Conservation (phyloP, 148 eudicot species). For the Rhododendron henanense region DNA sequence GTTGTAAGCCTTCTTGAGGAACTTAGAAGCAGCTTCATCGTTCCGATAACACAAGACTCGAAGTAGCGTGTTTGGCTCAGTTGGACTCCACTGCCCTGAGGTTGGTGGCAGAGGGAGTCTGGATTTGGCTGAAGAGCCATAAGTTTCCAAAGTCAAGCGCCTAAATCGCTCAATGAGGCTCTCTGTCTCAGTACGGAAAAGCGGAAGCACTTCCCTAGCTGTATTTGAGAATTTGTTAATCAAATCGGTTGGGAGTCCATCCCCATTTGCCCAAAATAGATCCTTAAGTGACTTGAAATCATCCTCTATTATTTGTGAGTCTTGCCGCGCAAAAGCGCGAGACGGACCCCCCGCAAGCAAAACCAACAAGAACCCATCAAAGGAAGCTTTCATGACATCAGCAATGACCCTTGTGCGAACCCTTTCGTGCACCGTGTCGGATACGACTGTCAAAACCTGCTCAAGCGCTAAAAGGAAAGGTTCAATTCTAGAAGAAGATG, state of each 20-base stretch:
- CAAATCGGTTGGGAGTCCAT: conserved; percentile 73
- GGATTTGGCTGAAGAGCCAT: conserved; percentile 77
- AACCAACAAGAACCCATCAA: conserved; percentile 84
- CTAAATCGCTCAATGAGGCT: conserved; percentile 68
- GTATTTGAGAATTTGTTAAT: conserved; percentile 73
- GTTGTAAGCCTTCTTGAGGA: conserved; percentile 80
- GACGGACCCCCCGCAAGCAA: conserved; percentile 94
- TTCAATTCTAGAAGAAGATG: conserved; percentile 81
- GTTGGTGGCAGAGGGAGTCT: conserved; percentile 89
- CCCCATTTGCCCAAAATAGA: conserved; percentile 90
- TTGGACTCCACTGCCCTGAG: conserved; percentile 82
- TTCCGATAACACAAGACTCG: conserved; percentile 92
- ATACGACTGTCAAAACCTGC: conserved; percentile 37
- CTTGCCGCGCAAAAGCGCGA: conserved; percentile 65
- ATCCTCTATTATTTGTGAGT: conserved; percentile 68
- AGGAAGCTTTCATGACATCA: conserved; percentile 88
- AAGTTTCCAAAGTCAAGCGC: conserved; percentile 61
- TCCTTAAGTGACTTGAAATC: conserved; percentile 82
- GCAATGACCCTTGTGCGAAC: conserved; percentile 78
- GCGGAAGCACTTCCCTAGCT: conserved; percentile 78
- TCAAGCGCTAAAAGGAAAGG: conserved; percentile 81
- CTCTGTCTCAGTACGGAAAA: conserved; percentile 69
- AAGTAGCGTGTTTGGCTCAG: conserved; percentile 83
- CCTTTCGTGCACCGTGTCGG: conserved; percentile 72
- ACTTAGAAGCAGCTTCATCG: conserved; percentile 78